Conservation (phyloP, 1,284 basidiomycete species). For the Cryptococcus sp. region DNA sequence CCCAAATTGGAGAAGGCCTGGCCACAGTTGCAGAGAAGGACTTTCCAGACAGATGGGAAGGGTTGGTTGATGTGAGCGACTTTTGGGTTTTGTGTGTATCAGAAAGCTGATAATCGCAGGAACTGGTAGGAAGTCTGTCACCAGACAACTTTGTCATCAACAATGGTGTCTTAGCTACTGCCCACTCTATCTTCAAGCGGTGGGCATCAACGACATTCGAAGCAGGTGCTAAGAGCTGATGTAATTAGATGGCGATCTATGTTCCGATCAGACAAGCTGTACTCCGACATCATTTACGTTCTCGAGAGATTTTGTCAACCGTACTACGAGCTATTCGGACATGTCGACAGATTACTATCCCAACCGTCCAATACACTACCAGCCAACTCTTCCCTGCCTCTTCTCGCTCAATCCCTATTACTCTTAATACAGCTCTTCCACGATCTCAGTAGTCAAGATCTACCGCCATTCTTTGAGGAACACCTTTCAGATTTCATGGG, state of each 20-base stretch:
- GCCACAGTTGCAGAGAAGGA: slow-evolving; percentile 80
- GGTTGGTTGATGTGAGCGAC: slow-evolving; percentile 71
- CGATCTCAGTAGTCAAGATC: slow-evolving; percentile 90
- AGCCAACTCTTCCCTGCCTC: slow-evolving; percentile 41
- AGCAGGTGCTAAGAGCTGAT: not conserved
- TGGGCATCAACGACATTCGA: slow-evolving; percentile 8
- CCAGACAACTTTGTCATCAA: slow-evolving; percentile 76
- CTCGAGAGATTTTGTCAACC: slow-evolving; percentile 75
- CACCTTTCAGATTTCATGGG: slow-evolving; percentile 75
- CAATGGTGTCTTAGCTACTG: slow-evolving; percentile 84
- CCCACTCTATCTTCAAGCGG: slow-evolving; percentile 89
- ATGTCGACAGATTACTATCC: slow-evolving; percentile 50
- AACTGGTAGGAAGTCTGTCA: slow-evolving; percentile 76
- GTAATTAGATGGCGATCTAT: slow-evolving; percentile 71
- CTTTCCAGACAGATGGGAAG: slow-evolving; percentile 79
- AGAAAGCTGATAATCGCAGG: slow-evolving; percentile 51
- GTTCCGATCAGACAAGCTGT: slow-evolving; percentile 81
- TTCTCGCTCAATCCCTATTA: slow-evolving; percentile 67
- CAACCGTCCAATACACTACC: slow-evolving; percentile 40
- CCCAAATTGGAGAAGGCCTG: slow-evolving; percentile 84
- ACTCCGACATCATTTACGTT: slow-evolving; percentile 88
- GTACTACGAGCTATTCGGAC: slow-evolving; percentile 75
- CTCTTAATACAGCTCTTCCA: slow-evolving; percentile 83
- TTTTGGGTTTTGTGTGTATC: not conserved
- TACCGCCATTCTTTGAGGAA: slow-evolving; percentile 93